phyloP scores from a whole-genome alignment of 495 filamentous ascomycete genomes.

The Talaromyces proteolyticus region DNA sequence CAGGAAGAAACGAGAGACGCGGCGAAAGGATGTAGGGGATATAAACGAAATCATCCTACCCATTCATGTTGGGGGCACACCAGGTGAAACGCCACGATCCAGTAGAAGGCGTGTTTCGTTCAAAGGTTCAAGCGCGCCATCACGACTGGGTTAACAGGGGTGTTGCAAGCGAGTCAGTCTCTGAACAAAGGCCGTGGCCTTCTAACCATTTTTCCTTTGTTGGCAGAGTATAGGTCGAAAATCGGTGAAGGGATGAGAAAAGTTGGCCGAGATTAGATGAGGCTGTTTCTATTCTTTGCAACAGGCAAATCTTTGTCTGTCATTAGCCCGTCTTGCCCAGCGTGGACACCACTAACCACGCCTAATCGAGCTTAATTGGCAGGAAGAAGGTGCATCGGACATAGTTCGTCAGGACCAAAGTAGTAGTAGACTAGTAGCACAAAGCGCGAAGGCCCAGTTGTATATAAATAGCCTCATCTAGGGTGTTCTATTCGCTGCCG shows the following conservation, averaged over 20 bases:
- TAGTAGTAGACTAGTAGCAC: neutral
- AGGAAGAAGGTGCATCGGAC: no score
- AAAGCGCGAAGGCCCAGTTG: neutral
- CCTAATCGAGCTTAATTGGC: neutral
- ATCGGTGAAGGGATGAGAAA: neutral
- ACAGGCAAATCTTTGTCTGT: slow-evolving; percentile 5
- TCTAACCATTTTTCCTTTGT: no score
- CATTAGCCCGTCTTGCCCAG: neutral
- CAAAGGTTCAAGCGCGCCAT: neutral
- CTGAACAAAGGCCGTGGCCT: no score
- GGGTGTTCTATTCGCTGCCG: neutral
- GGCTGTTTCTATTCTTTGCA: slow-evolving; percentile 26
- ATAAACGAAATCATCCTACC: slow-evolving; percentile 7
- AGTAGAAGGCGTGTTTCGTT: neutral
- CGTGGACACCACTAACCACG: neutral
- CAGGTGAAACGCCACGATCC: neutral
- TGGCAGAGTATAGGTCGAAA: neutral
- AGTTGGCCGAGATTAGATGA: neutral
- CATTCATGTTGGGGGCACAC: slow-evolving; percentile 1
- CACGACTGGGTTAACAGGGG: neutral
- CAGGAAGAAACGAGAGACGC: neutral
- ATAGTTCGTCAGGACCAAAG: no score
- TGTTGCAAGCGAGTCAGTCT: neutral
- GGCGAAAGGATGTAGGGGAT: neutral
- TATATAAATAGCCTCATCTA: neutral